Evolutionary conservation across 345 rosid genomes (phyloP).

Genomic region (Populus simonii): DNA sequence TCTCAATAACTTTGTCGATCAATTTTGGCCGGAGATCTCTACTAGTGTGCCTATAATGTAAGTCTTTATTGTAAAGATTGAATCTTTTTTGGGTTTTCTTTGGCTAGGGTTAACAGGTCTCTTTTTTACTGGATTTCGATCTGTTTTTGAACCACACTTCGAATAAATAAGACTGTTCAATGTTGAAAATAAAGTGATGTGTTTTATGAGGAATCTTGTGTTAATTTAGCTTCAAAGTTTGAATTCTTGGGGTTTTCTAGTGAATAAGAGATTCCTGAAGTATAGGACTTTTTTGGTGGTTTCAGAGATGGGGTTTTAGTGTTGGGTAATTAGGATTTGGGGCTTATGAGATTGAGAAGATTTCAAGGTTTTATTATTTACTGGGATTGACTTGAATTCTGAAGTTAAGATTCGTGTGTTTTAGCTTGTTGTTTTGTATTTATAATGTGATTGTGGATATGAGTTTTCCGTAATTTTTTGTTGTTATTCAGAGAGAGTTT

Average conservation of each 20-base stretch:
- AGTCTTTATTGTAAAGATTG: background rate
- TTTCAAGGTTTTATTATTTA: background rate
- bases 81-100: slow-evolving; percentile 12
- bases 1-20: slow-evolving; percentile 85
- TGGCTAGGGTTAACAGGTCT: background rate
- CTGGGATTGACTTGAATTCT: background rate
- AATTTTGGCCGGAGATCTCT: slow-evolving; percentile 98
- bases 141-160: background rate
- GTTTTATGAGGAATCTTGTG: background rate
- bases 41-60: slow-evolving; percentile 97
- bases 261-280: background rate
- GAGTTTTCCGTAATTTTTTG: background rate
- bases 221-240: background rate
- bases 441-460: background rate
- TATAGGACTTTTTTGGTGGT: background rate
- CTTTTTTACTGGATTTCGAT: background rate
- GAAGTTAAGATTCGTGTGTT: background rate
- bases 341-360: background rate
- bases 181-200: background rate
- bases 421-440: background rate
- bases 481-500: slow-evolving; percentile 68
- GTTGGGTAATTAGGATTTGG: background rate
- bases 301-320: background rate
- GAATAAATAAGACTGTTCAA: background rate
- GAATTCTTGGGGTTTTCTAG: background rate